Percentiles rank a stretch among this genome's conserved stretches.
These are phyloP conservation scores for Ophiocytium majus DNA, from an alignment of 352 stramenopile species.

Conservation along the genomic window DNA sequence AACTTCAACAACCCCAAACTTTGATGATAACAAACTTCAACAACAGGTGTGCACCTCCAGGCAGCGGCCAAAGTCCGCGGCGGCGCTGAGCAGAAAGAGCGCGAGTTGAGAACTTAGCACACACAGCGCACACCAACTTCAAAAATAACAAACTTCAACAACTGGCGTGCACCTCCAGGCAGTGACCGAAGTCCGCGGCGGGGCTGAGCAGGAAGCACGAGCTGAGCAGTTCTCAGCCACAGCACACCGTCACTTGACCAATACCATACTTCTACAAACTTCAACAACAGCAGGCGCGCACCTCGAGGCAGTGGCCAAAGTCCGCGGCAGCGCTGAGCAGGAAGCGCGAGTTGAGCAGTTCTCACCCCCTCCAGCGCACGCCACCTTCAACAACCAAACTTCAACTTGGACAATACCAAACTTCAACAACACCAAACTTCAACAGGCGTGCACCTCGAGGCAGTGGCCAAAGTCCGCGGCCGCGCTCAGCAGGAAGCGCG, in stretches of 20 bases:
- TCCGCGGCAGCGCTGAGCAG: slow-evolving; percentile 72
- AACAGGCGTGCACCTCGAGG: slow-evolving; percentile 8
- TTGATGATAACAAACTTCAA: background rate
- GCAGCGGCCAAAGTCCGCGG: slow-evolving; percentile 45
- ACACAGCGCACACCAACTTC: background rate
- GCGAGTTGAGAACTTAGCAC: too few species aligned
- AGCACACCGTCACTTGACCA: background rate
- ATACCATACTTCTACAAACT: background rate
- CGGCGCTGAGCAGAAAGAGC: too few species aligned
- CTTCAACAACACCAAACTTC: background rate
- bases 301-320: slow-evolving; percentile 23
- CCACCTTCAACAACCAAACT: background rate
- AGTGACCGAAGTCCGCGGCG: slow-evolving; percentile 55
- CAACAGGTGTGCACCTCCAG: slow-evolving; percentile 14
- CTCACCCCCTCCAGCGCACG: background rate
- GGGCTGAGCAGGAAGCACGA: slow-evolving; percentile 83
- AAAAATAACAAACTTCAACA: background rate
- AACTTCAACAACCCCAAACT: background rate
- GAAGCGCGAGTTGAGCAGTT: too few species aligned
- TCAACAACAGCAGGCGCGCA: background rate
- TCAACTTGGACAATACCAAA: background rate
- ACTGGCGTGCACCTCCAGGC: background rate
- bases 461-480: slow-evolving; percentile 56
- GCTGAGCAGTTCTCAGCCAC: too few species aligned
- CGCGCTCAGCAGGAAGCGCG: slow-evolving; percentile 81